These are phyloP conservation scores for Nemania sp. DNA, from an alignment of 2,329 filamentous ascomycete genomes.

Conservation along the genomic window DNA sequence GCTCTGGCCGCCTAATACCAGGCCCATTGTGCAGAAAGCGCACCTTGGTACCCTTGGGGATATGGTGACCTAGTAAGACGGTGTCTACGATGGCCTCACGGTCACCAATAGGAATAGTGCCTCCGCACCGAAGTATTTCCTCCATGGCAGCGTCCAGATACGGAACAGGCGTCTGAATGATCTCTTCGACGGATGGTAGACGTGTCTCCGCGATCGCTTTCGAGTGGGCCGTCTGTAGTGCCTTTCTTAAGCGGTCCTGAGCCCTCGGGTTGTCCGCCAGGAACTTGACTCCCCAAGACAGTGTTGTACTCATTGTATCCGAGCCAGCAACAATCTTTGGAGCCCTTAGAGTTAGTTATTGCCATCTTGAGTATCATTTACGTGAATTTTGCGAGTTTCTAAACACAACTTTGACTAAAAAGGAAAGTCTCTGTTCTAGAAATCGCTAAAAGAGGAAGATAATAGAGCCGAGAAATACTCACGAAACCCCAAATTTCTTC, in stretches of 20 bases:
- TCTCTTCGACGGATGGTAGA: constrained; percentile 14
- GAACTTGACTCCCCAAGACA: constrained; percentile 21
- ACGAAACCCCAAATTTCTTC: constrained; percentile 29
- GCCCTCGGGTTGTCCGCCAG: constrained; percentile 11
- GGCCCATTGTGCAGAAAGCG: constrained; percentile 34
- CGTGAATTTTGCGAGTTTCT: too few relatives aligned
- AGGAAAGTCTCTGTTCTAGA: too few relatives aligned
- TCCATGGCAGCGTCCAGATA: constrained; percentile 41
- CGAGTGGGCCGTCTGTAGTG: not conserved
- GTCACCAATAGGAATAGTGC: constrained; percentile 9
- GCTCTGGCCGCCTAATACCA: constrained; percentile 30
- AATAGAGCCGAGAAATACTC: too few relatives aligned
- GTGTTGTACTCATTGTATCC: constrained; percentile 29
- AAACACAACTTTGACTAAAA: too few relatives aligned
- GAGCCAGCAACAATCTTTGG: constrained; percentile 24
- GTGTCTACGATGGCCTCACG: constrained; percentile 33
- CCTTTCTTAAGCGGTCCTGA: constrained; percentile 3
- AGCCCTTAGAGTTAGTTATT: too few relatives aligned
- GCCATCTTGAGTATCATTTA: too few relatives aligned
- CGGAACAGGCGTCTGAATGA: not conserved
- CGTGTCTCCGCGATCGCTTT: constrained; percentile 5
- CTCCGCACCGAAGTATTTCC: constrained; percentile 27
- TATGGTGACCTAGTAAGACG: constrained; percentile 33
- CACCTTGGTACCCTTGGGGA: constrained; percentile 41
- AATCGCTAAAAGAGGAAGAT: too few relatives aligned